Evolutionary conservation across 257 asterid species (phyloP).

Genomic region (Solanum pimpinellifolium): DNA sequence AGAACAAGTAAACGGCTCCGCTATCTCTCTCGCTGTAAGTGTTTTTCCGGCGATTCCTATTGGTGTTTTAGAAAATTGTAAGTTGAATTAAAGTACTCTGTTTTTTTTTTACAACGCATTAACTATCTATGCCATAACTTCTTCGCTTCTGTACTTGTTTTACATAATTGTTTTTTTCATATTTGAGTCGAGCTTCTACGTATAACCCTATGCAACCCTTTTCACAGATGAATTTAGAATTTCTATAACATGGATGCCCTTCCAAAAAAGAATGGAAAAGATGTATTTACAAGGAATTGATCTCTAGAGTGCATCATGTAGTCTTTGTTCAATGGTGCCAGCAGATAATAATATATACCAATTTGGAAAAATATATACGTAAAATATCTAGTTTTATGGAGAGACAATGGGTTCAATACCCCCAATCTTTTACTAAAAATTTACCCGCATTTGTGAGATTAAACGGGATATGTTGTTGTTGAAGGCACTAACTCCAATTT

Average conservation of each 20-base stretch:
- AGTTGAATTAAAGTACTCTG: not conserved
- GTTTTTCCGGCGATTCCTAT: not conserved
- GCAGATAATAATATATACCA: not conserved
- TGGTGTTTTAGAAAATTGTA: not conserved
- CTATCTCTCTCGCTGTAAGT: not conserved
- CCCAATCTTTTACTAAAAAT: not conserved
- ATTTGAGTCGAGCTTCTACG: no score
- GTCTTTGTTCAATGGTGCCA: not conserved
- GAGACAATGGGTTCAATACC: not conserved
- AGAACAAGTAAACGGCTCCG: not conserved
- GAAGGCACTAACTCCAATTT: not conserved
- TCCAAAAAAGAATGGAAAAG: no score
- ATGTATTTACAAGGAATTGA: not conserved
- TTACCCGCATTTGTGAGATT: not conserved
- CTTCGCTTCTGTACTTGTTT: no score
- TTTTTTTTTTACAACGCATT: not conserved
- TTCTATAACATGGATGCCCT: not conserved
- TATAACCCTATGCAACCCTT: no score
- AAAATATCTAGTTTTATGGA: not conserved
- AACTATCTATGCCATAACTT: not conserved
- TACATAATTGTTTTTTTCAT: no score
- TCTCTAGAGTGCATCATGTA: not conserved
- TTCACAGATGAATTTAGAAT: not conserved
- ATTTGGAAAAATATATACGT: not conserved
- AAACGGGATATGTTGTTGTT: not conserved